Evolutionary conservation across 352 stramenopile genomes (phyloP), one percentile per base, ranked within the genome.

Genomic region (Globisporangium barbulae): DNA sequence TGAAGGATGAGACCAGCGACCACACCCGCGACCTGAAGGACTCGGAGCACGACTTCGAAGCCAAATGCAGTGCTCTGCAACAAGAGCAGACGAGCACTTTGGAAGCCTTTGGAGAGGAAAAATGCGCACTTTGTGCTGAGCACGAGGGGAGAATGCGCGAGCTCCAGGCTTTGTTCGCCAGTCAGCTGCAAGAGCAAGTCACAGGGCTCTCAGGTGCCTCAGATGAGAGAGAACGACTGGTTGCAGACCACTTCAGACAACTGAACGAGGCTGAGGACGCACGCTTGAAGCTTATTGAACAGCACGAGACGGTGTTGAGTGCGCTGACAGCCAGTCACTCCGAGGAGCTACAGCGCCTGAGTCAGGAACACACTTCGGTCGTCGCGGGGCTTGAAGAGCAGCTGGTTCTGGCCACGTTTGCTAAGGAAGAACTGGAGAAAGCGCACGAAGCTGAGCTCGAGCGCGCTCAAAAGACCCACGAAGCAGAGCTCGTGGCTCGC

Each of bases 191-290:
- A 37, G 35, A 44, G 21, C 49, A 65, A 17, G 13, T 22, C 5
- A 39, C 19, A 12, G 30, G 28, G 7, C 48, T 48, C 48, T 15
- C 17, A 2, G 35, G 35, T 17, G 59, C 48, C n/a, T 41, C 37
- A 33, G 35, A 35, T 5, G 59, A 57, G 31, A 25, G 35, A 19
- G 12, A 41, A 30, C 48, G 28, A 9, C 30, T 64, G 21, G 25
- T 30, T 17, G 48, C 30, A 2, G 48, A 59, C 8, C 25, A 53
- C 12, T 35, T 64, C 33, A 30, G 10, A 2, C 22, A 56, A 19
- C 33, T 64, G 31, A 57, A 25, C 33, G 47, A 56, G 10, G 58
- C 22, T 21, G 47, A 64, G 22, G 17, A 37, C 58, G 33, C 17
- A 15, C 56, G 56, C 5, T 5, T 37, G 4, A 33, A 52, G 41